A percentile compares a stretch with the other conserved stretches of the same genome.
Evolutionary conservation across 805 yeast genomes (phyloP).

Genomic region (Maudiozyma saulgeensis): DNA sequence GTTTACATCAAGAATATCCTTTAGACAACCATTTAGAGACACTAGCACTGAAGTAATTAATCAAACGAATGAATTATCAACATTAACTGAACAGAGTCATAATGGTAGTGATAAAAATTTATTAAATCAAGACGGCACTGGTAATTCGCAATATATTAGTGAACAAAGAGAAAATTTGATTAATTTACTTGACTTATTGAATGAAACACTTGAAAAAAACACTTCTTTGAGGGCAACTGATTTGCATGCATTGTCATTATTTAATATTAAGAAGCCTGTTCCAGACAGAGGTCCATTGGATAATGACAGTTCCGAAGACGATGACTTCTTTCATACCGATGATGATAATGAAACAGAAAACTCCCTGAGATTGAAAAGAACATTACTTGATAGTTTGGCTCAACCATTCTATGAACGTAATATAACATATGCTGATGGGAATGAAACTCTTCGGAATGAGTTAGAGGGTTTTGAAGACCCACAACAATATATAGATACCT

Average conservation of each 20-base stretch:
- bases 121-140: not conserved
- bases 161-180: constrained; percentile 24
- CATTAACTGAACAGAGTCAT: not conserved
- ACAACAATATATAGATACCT: constrained; percentile 1
- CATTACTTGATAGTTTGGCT: constrained; percentile 26
- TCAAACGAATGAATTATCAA: not conserved
- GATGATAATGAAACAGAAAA: constrained; percentile 4
- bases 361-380: constrained; percentile 15
- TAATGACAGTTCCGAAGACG: not conserved
- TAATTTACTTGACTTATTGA: constrained; percentile 20
- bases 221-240: constrained; percentile 22
- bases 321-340: not conserved
- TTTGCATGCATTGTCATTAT: constrained; percentile 26
- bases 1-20: constrained; percentile 1
- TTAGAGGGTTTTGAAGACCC: constrained; percentile 6
- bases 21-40: constrained; percentile 2
- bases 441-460: constrained; percentile 31
- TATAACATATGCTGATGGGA: constrained; percentile 12
- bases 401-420: constrained; percentile 28
- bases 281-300: constrained; percentile 8
- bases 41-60: not conserved
- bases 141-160: constrained; percentile 10
- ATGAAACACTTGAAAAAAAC: constrained; percentile 27
- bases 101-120: not conserved
- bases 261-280: constrained; percentile 25